A percentile compares a stretch with the other conserved stretches of the same genome.
Conservation (phyloP, 1,284 basidiomycete species). For the Sutorius eximius region DNA sequence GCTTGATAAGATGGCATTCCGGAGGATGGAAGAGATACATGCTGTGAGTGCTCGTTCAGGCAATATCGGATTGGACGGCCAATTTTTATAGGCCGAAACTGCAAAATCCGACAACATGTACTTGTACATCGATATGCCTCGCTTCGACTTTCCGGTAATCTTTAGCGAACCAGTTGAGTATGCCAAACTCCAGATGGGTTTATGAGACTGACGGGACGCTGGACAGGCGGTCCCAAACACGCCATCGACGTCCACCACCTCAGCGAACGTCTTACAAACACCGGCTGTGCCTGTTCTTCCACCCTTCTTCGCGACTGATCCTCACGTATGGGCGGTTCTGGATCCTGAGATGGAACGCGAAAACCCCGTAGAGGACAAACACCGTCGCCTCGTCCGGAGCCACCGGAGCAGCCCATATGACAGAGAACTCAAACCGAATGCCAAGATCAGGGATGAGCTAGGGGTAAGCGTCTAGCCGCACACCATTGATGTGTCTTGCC, state of each 20-base stretch:
- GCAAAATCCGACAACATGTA: slow-evolving; percentile 88
- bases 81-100: slow-evolving; percentile 65
- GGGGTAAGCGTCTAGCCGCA: slow-evolving; percentile 53
- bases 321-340: slow-evolving; percentile 83
- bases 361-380: slow-evolving; percentile 97
- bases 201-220: slow-evolving; percentile 5
- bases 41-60: slow-evolving; percentile 51
- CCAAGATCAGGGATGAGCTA: slow-evolving; percentile 91
- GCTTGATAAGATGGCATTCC: slow-evolving; percentile 91
- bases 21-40: slow-evolving; percentile 92
- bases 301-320: slow-evolving; percentile 56
- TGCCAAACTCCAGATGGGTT: background rate
- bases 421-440: slow-evolving; percentile 94
- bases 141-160: slow-evolving; percentile 98
- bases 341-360: slow-evolving; percentile 90
- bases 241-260: slow-evolving; percentile 39
- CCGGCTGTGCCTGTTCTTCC: slow-evolving; percentile 48
- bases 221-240: slow-evolving; percentile 37
- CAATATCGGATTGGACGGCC: background rate
- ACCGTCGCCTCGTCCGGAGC: slow-evolving; percentile 90
- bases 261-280: slow-evolving; percentile 39
- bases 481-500: background rate
- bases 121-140: slow-evolving; percentile 92
- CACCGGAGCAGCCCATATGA: slow-evolving; percentile 95
- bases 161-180: slow-evolving; percentile 83